Evolutionary conservation across 805 yeast genomes (phyloP).

Genomic region (Spathaspora girioi): DNA sequence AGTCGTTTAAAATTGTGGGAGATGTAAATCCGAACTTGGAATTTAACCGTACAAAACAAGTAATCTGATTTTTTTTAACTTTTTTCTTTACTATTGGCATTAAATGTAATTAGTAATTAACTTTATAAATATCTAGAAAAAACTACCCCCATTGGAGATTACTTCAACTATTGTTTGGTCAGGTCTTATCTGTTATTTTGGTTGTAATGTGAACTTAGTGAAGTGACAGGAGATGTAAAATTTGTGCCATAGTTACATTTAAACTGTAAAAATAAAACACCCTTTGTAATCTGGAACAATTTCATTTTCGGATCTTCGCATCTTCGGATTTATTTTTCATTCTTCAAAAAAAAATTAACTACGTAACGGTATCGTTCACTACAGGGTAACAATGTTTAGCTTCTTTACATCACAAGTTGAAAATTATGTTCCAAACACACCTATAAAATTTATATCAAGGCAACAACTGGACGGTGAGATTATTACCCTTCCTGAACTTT

Average conservation of each 20-base stretch:
- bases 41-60: background rate
- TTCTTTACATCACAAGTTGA: constrained; percentile 22
- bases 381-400: constrained; percentile 1
- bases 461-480: constrained; percentile 1
- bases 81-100: too few relatives aligned
- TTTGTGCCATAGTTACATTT: too few relatives aligned
- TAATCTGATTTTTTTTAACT: too few relatives aligned
- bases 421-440: constrained; percentile 19
- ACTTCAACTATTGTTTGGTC: too few relatives aligned
- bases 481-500: constrained; percentile 26
- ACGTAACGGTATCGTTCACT: too few relatives aligned
- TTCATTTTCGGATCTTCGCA: background rate
- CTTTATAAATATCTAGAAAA: too few relatives aligned
- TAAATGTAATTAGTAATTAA: too few relatives aligned
- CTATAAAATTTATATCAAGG: constrained; percentile 16
- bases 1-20: background rate
- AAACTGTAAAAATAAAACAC: background rate
- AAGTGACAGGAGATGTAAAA: too few relatives aligned
- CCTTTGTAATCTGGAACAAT: background rate
- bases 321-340: background rate
- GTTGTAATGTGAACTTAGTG: too few relatives aligned
- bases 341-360: too few relatives aligned
- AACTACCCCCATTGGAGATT: too few relatives aligned
- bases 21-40: background rate
- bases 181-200: too few relatives aligned